phyloP scores from a whole-genome alignment of 371 early-diverging fungal genomes.

The Sporodiniella umbellata region DNA sequence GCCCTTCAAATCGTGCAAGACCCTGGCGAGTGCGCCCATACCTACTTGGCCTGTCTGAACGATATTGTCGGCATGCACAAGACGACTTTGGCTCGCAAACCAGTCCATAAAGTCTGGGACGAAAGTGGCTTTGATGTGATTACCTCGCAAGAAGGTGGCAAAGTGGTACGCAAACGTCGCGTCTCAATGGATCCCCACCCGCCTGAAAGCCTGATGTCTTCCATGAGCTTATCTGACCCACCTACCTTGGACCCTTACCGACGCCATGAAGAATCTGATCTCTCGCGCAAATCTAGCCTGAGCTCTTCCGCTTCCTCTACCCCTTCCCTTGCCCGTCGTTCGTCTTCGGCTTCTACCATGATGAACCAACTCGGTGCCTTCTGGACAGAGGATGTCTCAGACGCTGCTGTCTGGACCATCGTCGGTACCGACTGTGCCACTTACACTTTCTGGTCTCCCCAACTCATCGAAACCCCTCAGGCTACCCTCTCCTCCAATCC shows the following conservation, averaged over 20 bases:
- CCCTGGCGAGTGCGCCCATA: constrained; percentile 32
- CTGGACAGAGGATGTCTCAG: constrained; percentile 84
- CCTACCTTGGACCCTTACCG: too few species aligned
- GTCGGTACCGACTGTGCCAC: constrained; percentile 81
- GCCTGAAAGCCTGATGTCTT: constrained; percentile 7
- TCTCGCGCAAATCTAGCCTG: constrained; percentile 23
- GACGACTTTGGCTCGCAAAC: constrained; percentile 56
- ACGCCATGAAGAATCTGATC: constrained; percentile 7
- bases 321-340: constrained; percentile 12
- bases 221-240: constrained; percentile 5
- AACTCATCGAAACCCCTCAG: constrained; percentile 2
- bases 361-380: constrained; percentile 27
- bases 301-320: constrained; percentile 9
- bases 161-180: constrained; percentile 42
- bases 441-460: constrained; percentile 64
- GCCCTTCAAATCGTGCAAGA: constrained; percentile 74
- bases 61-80: constrained; percentile 78
- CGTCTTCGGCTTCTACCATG: constrained; percentile 2
- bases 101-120: constrained; percentile 10
- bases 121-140: constrained; percentile 1
- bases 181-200: constrained; percentile 31
- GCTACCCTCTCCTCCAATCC: constrained; percentile 1
- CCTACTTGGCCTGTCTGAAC: constrained; percentile 74
- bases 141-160: constrained; percentile 32
- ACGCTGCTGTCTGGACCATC: constrained; percentile 87